These are phyloP conservation scores for Hypoxylon sp. DNA, from an alignment of 2,329 filamentous ascomycete species.

Conservation along the genomic window DNA sequence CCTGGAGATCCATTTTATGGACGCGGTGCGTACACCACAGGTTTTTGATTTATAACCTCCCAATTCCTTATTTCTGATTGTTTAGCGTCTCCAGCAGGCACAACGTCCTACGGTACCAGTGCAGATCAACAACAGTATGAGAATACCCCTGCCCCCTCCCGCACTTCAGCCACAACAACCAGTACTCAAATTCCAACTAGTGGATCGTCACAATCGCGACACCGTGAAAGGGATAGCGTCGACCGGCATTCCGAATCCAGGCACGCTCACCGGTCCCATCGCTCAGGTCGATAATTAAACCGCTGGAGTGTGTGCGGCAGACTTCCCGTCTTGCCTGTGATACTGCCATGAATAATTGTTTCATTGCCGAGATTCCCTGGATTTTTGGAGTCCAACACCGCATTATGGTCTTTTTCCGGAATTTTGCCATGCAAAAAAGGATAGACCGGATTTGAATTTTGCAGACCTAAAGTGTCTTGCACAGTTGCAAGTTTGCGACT, in stretches of 20 bases:
- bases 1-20: conserved; percentile 69
- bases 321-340: conserved; percentile 50
- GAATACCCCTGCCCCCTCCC: conserved; percentile 58
- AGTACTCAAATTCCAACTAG: conserved; percentile 54
- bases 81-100: conserved; percentile 69
- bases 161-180: conserved; percentile 49
- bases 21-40: conserved; percentile 71
- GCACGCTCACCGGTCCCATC: conserved; percentile 52
- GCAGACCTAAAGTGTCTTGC: conserved; percentile 49
- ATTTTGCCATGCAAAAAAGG: conserved; percentile 52
- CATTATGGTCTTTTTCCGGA: conserved; percentile 48
- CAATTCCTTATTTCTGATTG: conserved; percentile 59
- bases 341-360: conserved; percentile 52
- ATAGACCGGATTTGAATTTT: conserved; percentile 54
- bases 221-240: conserved; percentile 53
- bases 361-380: conserved; percentile 51
- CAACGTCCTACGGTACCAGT: conserved; percentile 58
- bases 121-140: conserved; percentile 69
- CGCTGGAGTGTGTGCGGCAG: conserved; percentile 32
- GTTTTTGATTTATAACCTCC: conserved; percentile 47
- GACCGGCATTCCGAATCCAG: conserved; percentile 53
- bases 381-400: conserved; percentile 52
- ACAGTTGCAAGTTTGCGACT: conserved; percentile 57
- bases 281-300: conserved; percentile 50
- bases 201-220: conserved; percentile 52